Evolutionary conservation across 2,329 filamentous ascomycete species (phyloP).

Genomic region (Microcera coccophila): DNA sequence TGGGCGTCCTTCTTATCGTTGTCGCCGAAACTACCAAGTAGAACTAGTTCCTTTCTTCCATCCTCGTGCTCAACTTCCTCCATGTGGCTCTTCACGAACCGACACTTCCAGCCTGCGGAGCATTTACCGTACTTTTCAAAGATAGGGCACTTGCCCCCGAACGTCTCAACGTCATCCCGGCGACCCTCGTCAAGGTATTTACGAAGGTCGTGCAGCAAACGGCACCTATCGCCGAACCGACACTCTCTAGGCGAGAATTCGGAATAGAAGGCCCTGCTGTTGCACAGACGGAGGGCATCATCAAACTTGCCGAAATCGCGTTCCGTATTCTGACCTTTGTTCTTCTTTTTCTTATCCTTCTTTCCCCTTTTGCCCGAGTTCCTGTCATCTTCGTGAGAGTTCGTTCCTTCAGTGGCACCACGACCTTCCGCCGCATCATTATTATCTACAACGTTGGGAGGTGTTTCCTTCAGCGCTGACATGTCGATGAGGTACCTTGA

Average conservation of each 20-base stretch:
- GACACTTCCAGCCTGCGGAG: slow-evolving; percentile 86
- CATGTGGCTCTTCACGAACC: slow-evolving; percentile 84
- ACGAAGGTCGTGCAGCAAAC: slow-evolving; percentile 76
- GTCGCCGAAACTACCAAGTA: slow-evolving; percentile 45
- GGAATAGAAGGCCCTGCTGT: slow-evolving; percentile 63
- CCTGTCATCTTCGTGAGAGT: slow-evolving; percentile 54
- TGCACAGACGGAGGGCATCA: slow-evolving; percentile 75
- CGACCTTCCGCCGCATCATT: slow-evolving; percentile 50
- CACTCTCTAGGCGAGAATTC: slow-evolving; percentile 83
- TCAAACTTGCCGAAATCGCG: slow-evolving; percentile 76
- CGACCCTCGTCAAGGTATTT: slow-evolving; percentile 81
- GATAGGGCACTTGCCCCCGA: slow-evolving; percentile 75
- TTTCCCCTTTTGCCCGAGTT: slow-evolving; percentile 39
- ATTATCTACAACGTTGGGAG: slow-evolving; percentile 32
- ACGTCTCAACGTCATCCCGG: slow-evolving; percentile 71
- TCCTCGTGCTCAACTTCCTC: slow-evolving; percentile 73
- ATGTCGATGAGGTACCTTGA: slow-evolving; percentile 42
- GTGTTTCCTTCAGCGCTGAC: slow-evolving; percentile 23
- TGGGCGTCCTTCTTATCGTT: slow-evolving; percentile 34
- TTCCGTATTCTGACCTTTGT: slow-evolving; percentile 70
- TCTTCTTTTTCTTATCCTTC: slow-evolving; percentile 48
- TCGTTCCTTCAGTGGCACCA: slow-evolving; percentile 28
- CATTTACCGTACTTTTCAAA: slow-evolving; percentile 75
- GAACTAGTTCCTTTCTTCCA: slow-evolving; percentile 75
- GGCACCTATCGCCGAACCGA: slow-evolving; percentile 75